These are phyloP conservation scores for Pinus taeda DNA, from an alignment of 75 land plant species.

Conservation along the genomic window DNA sequence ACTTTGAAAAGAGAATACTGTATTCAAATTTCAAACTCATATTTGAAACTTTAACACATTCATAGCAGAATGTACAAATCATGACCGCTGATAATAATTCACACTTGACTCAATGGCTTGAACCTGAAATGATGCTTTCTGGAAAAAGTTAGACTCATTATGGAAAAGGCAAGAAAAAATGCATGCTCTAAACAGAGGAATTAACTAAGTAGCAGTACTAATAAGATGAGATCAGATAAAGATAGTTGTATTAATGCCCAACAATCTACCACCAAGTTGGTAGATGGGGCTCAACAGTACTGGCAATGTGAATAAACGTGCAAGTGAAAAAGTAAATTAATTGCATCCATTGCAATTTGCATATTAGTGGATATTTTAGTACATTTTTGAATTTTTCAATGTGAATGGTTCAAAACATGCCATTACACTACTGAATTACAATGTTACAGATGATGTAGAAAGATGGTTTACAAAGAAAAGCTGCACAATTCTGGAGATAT, in stretches of 20 bases:
- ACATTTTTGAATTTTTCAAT: neutral
- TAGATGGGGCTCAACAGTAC: too few relatives aligned
- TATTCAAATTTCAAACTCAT: neutral
- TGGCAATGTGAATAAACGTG: too few relatives aligned
- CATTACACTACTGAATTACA: neutral
- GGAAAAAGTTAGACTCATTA: neutral
- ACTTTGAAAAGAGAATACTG: neutral
- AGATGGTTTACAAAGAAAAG: neutral
- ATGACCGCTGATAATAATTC: neutral
- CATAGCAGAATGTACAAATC: neutral
- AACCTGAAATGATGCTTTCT: neutral
- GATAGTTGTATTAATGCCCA: too few relatives aligned
- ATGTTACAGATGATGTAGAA: neutral
- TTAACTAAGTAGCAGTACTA: neutral
- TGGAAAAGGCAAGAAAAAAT: neutral
- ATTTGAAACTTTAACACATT: neutral
- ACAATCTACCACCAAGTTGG: too few relatives aligned
- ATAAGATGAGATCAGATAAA: too few relatives aligned
- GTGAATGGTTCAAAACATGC: neutral
- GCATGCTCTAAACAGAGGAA: neutral
- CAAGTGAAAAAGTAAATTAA: neutral
- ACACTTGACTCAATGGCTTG: neutral
- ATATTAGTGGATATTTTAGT: neutral
- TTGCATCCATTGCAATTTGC: neutral
- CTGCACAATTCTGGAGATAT: neutral